Evolutionary conservation across 805 yeast genomes (phyloP).

Genomic region (Schwanniomyces pseudopolymorphus): DNA sequence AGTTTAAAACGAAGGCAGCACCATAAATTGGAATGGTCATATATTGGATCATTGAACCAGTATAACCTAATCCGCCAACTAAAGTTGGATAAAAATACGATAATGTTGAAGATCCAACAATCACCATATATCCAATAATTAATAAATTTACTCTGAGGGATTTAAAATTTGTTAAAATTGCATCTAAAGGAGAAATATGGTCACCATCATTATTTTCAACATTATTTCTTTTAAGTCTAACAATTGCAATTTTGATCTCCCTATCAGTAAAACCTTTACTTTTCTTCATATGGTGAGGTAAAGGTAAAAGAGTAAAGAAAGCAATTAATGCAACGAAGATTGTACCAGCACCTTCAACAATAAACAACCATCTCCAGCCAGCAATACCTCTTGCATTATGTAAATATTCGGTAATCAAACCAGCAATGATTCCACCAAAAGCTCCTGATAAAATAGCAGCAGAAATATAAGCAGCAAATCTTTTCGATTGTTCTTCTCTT

Average conservation of each 20-base stretch:
- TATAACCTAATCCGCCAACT: constrained; percentile 30
- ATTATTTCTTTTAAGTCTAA: constrained; percentile 29
- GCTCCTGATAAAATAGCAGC: constrained; percentile 78
- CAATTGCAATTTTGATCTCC: constrained; percentile 26
- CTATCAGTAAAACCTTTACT: constrained; percentile 23
- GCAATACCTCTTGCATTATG: constrained; percentile 42
- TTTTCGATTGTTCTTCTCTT: constrained; percentile 62
- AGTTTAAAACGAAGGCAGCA: constrained; percentile 25
- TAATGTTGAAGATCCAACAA: constrained; percentile 39
- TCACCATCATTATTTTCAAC: constrained; percentile 10
- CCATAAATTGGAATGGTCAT: constrained; percentile 40
- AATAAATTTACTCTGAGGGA: constrained; percentile 33
- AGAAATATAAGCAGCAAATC: constrained; percentile 68
- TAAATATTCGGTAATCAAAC: constrained; percentile 57
- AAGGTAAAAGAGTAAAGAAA: constrained; percentile 33
- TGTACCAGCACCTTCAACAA: constrained; percentile 46
- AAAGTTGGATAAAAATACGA: constrained; percentile 41
- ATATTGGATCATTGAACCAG: constrained; percentile 31
- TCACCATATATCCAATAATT: constrained; percentile 45
- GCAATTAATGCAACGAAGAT: constrained; percentile 35
- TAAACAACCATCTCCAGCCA: constrained; percentile 54
- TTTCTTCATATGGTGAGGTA: constrained; percentile 8
- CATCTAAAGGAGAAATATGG: constrained; percentile 31
- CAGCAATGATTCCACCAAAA: constrained; percentile 73
- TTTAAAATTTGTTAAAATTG: constrained; percentile 29